Evolutionary conservation across 1,284 basidiomycete genomes (phyloP), one percentile per base, ranked within the genome.

Genomic region (Trichosporon sp.): DNA sequence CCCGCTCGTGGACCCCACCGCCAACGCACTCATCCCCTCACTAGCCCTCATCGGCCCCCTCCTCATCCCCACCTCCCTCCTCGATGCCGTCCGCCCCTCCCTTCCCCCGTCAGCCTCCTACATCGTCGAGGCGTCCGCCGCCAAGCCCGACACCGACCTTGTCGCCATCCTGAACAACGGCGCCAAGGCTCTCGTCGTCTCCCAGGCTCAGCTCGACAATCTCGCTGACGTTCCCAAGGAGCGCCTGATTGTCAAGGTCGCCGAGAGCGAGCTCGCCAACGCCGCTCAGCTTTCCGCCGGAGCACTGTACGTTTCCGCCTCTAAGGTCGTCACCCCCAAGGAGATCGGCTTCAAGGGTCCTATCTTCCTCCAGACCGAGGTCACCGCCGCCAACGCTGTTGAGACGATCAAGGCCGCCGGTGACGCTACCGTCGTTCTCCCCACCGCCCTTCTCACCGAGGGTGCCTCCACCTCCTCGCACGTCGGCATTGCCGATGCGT

Each of bases 401-500:
- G 81, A 86, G 46, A 84, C 85, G 38, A 88, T 89, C 74, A 88
- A 89, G 26, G 88, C 90, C 19, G 88, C 88, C 11, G 86, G 90
- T 11, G 89, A 93, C 66, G 86, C 94, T 61, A 89, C 88, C 1
- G 86, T 91, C n/a, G 89, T 94, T 73, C 85, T 96, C 68, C 90
- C 91, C 7, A 87, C 89, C n/a, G 88, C 90, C 35, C 87, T 90
- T 71, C 88, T 96, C 68, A 91, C 91, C 11, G 85, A 90, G 43
- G 67, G 70, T 32, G 76, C 86, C 1, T 88, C 90, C 10, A 87
- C 89, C 43, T 74, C 86, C 59, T 82, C 86, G 6, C 88, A 90
- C 74, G 86, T 96, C 71, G 91, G 91, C 78, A 85, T 96, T 70
- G 89, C 89, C n/a, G 92, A 94, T 78, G 91, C 91, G 16, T 96